These are phyloP conservation scores for Centella asiatica DNA, from an alignment of 129 eudicot species.

Conservation along the genomic window DNA sequence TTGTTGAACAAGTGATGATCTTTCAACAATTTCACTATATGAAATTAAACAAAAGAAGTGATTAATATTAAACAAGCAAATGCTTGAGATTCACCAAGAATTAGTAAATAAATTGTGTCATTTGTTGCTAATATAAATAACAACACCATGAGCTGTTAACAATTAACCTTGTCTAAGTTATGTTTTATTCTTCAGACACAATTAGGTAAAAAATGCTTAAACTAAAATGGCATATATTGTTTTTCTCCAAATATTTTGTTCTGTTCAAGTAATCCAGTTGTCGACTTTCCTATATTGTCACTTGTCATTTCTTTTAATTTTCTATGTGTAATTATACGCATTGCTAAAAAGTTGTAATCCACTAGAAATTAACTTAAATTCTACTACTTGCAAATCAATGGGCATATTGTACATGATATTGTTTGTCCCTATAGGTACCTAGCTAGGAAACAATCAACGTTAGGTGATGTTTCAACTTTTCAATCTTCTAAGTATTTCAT, in stretches of 20 bases:
- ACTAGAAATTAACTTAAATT: neutral
- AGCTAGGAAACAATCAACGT: too few species aligned
- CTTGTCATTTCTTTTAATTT: neutral
- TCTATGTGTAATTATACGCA: neutral
- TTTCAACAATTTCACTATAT: too few species aligned
- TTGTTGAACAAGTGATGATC: too few species aligned
- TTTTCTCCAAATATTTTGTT: neutral
- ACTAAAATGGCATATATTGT: neutral
- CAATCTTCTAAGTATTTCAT: too few species aligned
- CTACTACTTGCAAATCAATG: too few species aligned
- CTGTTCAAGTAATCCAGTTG: slow-evolving; percentile 3
- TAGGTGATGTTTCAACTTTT: too few species aligned
- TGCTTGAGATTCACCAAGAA: neutral
- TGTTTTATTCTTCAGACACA: slow-evolving; percentile 3
- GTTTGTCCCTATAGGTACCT: too few species aligned
- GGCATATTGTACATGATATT: too few species aligned
- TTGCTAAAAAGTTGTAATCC: slow-evolving; percentile 6
- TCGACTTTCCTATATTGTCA: neutral
- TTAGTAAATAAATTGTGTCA: neutral
- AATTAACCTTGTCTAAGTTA: slow-evolving; percentile 11
- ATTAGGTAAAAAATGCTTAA: neutral
- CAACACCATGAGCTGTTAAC: slow-evolving; percentile 13
- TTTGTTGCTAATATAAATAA: slow-evolving; percentile 3
- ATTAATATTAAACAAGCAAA: neutral
- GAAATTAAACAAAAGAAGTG: neutral